Evolutionary conservation across 371 early-diverging fungal genomes (phyloP).

Genomic region (Apophysomyces variabilis): DNA sequence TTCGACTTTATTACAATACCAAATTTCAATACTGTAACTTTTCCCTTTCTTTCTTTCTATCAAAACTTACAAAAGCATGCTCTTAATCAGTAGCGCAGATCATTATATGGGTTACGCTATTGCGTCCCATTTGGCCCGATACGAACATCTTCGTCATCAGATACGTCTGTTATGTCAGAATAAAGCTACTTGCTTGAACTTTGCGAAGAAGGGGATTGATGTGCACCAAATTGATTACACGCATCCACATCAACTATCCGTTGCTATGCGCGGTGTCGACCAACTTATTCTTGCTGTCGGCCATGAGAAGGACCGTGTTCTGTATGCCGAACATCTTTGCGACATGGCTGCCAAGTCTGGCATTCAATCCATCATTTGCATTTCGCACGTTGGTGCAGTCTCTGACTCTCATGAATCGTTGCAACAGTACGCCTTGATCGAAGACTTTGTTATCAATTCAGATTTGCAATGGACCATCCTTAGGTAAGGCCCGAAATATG

Average conservation of each 20-base stretch:
- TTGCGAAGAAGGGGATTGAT: constrained; percentile 40
- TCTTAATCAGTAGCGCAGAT: constrained; percentile 48
- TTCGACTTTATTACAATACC: not conserved
- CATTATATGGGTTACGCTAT: constrained; percentile 47
- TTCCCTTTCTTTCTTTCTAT: constrained; percentile 5
- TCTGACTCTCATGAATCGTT: constrained; percentile 30
- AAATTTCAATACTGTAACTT: constrained; percentile 12
- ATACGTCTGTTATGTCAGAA: constrained; percentile 39
- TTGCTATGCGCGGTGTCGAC: constrained; percentile 46
- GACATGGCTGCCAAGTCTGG: constrained; percentile 40
- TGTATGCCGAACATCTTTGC: constrained; percentile 31
- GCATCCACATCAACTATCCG: constrained; percentile 39
- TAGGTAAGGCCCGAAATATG: constrained; percentile 27
- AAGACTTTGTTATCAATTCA: constrained; percentile 37
- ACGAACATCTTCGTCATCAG: constrained; percentile 25
- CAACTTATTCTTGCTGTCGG: constrained; percentile 41
- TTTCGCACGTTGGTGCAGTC: constrained; percentile 51
- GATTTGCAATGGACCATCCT: constrained; percentile 44
- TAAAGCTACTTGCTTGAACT: constrained; percentile 30
- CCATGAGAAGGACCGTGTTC: constrained; percentile 36
- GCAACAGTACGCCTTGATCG: constrained; percentile 41
- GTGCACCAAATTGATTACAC: constrained; percentile 37
- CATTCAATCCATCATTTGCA: constrained; percentile 38
- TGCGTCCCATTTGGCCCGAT: constrained; percentile 42
- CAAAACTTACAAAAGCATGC: constrained; percentile 26